Conservation (phyloP, 345 rosid species). For the Salix brachista region DNA sequence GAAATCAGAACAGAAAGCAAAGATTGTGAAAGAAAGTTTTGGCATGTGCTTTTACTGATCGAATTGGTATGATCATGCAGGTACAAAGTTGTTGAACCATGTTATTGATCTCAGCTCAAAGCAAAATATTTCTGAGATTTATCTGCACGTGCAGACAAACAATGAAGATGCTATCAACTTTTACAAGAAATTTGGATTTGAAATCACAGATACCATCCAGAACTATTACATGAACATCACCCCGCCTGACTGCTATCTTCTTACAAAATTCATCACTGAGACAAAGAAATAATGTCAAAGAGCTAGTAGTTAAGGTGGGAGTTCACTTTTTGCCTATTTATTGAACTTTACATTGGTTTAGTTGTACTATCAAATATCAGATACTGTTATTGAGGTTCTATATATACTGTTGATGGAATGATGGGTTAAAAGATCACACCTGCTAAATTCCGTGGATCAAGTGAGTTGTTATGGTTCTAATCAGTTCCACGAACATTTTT, state of each 20-base stretch:
- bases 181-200: slow-evolving; percentile 89
- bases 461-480: not conserved
- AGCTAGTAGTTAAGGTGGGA: slow-evolving; percentile 1
- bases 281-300: slow-evolving; percentile 42
- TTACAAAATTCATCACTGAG: slow-evolving; percentile 57
- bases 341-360: slow-evolving; percentile 4
- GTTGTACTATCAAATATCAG: slow-evolving; percentile 12
- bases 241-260: slow-evolving; percentile 82
- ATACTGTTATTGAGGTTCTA: slow-evolving; percentile 11
- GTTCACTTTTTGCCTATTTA: slow-evolving; percentile 1
- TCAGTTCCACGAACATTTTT: not conserved
- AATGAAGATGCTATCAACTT: slow-evolving; percentile 94
- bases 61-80: slow-evolving; percentile 38
- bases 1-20: not conserved
- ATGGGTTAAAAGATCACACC: slow-evolving; percentile 6
- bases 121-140: slow-evolving; percentile 72
- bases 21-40: slow-evolving; percentile 4
- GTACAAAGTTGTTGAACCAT: slow-evolving; percentile 80
- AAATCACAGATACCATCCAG: slow-evolving; percentile 74
- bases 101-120: slow-evolving; percentile 71
- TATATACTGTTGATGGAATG: slow-evolving; percentile 15
- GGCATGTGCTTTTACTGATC: not conserved
- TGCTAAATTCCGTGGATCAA: not conserved
- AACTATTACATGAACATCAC: slow-evolving; percentile 78
- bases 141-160: slow-evolving; percentile 97